A percentile compares a stretch with the other conserved stretches of the same genome.
These are phyloP conservation scores for Xylaria digitata DNA, from an alignment of 2,329 filamentous ascomycete species.

Conservation along the genomic window DNA sequence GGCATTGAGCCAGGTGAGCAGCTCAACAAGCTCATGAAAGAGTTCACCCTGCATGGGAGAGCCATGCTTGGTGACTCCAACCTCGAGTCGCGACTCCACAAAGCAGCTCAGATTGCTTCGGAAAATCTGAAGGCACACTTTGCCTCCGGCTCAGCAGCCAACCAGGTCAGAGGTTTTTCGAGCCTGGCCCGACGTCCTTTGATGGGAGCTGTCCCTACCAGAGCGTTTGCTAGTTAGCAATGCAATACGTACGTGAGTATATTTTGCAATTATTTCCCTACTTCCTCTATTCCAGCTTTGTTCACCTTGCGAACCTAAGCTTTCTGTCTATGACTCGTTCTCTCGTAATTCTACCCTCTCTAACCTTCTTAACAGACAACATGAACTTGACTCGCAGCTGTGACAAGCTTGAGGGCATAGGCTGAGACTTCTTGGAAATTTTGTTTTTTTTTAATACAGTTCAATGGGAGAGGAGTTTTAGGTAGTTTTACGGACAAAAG, in stretches of 20 bases:
- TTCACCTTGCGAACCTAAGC: not conserved
- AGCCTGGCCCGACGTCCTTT: constrained; percentile 62
- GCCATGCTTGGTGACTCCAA: constrained; percentile 91
- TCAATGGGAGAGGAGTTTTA: constrained; percentile 32
- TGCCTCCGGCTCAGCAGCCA: constrained; percentile 57
- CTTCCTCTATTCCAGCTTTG: constrained; percentile 38
- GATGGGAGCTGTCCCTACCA: constrained; percentile 44
- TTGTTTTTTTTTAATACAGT: not conserved
- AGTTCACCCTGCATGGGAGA: constrained; percentile 84
- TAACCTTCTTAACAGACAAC: constrained; percentile 52
- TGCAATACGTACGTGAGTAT: constrained; percentile 15
- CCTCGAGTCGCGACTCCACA: constrained; percentile 84
- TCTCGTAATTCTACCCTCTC: constrained; percentile 32
- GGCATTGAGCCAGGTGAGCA: constrained; percentile 85
- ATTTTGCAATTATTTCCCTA: not conserved
- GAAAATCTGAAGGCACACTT: constrained; percentile 58
- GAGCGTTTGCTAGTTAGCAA: constrained; percentile 42
- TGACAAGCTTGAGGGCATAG: constrained; percentile 54
- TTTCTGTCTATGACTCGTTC: not conserved
- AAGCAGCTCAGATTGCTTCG: constrained; percentile 77
- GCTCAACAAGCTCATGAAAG: constrained; percentile 83
- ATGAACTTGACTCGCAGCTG: constrained; percentile 63
- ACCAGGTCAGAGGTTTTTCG: constrained; percentile 74
- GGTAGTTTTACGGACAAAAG: constrained; percentile 22
- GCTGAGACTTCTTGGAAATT: not conserved